These are phyloP conservation scores for Smithsoniella earleae DNA, from an alignment of 163 green algal genomes.

Conservation along the genomic window DNA sequence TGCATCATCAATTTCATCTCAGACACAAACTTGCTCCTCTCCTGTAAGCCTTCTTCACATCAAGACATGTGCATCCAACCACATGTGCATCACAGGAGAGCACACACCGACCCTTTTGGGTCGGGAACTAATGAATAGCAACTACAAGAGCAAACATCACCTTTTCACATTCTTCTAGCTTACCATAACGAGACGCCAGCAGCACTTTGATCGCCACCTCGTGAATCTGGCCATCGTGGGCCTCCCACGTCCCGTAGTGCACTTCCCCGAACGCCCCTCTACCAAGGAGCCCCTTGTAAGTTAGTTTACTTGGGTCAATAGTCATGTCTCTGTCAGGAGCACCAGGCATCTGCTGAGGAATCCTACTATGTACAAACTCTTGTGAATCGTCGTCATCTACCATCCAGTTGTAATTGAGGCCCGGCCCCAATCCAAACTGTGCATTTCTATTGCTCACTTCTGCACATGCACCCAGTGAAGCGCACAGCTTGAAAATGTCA, in stretches of 20 bases:
- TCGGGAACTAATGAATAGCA: no score
- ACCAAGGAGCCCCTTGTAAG: not conserved
- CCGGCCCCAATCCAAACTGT: not conserved
- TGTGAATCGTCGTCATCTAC: no score
- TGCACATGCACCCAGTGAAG: constrained; percentile 2
- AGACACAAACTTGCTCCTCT: constrained; percentile 4
- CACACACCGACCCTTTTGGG: no score
- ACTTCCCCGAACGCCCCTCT: constrained; percentile 24
- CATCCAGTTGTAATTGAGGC: no score
- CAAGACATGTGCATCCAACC: no score
- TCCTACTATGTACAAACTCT: no score
- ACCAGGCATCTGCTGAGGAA: not conserved
- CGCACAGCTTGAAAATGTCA: no score
- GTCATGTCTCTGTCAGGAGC: not conserved
- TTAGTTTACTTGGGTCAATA: constrained; percentile 22
- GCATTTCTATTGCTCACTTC: not conserved
- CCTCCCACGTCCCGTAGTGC: constrained; percentile 24
- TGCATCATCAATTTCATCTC: constrained; percentile 28
- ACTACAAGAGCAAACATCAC: no score
- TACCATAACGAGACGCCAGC: constrained; percentile 18
- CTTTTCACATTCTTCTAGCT: not conserved
- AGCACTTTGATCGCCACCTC: constrained; percentile 30
- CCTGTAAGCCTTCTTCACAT: no score
- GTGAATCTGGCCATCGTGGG: constrained; percentile 16
- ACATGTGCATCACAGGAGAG: no score